Evolutionary conservation across 2,329 filamentous ascomycete genomes (phyloP).

Genomic region (Daldinia eschscholtzii): DNA sequence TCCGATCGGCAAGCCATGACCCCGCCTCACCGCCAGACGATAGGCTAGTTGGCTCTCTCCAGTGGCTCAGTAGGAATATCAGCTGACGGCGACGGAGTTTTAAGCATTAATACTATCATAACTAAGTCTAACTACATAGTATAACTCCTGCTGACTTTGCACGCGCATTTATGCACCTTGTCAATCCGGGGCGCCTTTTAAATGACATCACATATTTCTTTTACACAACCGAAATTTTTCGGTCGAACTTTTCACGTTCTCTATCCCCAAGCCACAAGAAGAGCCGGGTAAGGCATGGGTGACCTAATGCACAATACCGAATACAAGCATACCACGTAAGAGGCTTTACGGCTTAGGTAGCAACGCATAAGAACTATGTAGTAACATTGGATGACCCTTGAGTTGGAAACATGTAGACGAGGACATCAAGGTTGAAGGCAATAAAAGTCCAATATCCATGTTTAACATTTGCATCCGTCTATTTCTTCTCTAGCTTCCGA

Average conservation of each 20-base stretch:
- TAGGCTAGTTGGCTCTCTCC: neutral
- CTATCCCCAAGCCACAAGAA: neutral
- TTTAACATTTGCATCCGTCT: too few relatives aligned
- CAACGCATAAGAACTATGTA: neutral
- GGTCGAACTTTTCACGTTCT: neutral
- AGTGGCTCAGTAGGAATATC: conserved; percentile 16
- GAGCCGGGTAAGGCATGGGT: neutral
- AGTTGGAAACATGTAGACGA: neutral
- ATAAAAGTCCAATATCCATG: too few relatives aligned
- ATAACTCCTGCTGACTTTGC: neutral
- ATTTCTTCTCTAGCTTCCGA: too few relatives aligned
- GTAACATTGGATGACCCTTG: neutral
- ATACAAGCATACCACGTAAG: neutral
- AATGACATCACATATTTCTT: conserved; percentile 1
- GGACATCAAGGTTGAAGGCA: neutral
- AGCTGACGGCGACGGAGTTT: conserved; percentile 15
- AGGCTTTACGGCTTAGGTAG: conserved; percentile 4
- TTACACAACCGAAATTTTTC: neutral
- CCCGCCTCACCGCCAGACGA: conserved; percentile 33
- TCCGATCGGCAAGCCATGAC: conserved; percentile 29
- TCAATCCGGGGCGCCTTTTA: neutral
- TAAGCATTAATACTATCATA: neutral
- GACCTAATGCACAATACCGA: neutral
- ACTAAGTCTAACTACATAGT: too few relatives aligned
- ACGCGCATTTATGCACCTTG: too few relatives aligned